phyloP scores from a whole-genome alignment of 202 grass and related monocot genomes.

The Saccharum hybrid region DNA sequence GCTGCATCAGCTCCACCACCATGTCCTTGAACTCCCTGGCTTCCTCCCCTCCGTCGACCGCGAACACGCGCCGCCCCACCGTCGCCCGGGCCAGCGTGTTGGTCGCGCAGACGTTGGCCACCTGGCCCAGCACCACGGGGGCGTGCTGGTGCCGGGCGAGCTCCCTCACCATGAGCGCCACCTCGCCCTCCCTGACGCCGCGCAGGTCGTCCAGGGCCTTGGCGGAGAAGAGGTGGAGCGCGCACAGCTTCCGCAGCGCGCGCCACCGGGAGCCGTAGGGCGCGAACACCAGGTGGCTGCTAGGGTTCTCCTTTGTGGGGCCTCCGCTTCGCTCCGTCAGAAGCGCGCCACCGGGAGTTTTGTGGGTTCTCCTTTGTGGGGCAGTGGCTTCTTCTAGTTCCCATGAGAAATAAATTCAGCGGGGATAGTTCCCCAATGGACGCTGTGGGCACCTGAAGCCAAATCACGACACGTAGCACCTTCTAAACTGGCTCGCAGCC shows the following conservation, averaged over 20 bases:
- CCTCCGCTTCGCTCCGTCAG: no score
- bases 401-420: no score
- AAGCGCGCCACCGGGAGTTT: no score
- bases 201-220: slow-evolving; percentile 66
- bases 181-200: slow-evolving; percentile 54
- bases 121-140: slow-evolving; percentile 42
- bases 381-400: no score
- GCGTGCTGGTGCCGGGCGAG: not conserved
- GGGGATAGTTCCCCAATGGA: no score
- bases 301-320: no score
- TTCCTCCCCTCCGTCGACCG: slow-evolving; percentile 40
- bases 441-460: no score
- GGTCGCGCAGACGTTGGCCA: slow-evolving; percentile 63
- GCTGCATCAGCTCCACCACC: slow-evolving; percentile 73
- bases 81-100: slow-evolving; percentile 59
- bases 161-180: slow-evolving; percentile 40
- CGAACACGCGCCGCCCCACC: slow-evolving; percentile 66
- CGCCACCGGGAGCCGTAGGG: slow-evolving; percentile 79
- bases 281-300: slow-evolving; percentile 63
- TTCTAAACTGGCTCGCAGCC: no score
- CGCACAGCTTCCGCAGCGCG: slow-evolving; percentile 67
- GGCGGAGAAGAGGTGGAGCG: slow-evolving; percentile 65
- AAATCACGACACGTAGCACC: no score
- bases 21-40: slow-evolving; percentile 78
- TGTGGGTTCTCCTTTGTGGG: no score